phyloP scores from a whole-genome alignment of 176 grass and related monocot species.

The Dendrocalamus sinicus region DNA sequence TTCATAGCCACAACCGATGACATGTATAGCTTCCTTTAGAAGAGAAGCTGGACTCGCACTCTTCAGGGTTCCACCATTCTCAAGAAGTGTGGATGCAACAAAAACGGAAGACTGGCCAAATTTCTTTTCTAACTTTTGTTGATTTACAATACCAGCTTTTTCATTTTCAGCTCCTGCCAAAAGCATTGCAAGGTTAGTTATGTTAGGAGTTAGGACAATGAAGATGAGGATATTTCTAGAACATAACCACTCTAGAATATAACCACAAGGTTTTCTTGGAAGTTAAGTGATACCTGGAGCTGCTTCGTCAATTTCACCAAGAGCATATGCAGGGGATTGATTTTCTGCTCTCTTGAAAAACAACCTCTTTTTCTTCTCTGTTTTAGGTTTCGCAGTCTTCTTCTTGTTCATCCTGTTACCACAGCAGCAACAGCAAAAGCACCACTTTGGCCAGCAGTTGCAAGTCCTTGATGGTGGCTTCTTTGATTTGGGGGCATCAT shows the following conservation, averaged over 20 bases:
- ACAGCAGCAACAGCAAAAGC: constrained; percentile 57
- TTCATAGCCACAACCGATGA: constrained; percentile 75
- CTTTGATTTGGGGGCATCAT: constrained; percentile 86
- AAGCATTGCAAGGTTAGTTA: constrained; percentile 13
- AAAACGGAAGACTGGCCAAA: constrained; percentile 82
- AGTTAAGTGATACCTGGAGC: constrained; percentile 51
- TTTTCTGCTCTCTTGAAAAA: constrained; percentile 69
- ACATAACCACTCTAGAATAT: neutral
- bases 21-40: constrained; percentile 79
- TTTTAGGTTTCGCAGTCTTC: constrained; percentile 63
- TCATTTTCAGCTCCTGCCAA: constrained; percentile 59
- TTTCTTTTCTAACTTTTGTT: constrained; percentile 77
- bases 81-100: constrained; percentile 69
- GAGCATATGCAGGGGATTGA: constrained; percentile 66
- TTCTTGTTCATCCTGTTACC: constrained; percentile 62
- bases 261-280: constrained; percentile 5
- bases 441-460: constrained; percentile 95
- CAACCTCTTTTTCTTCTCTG: constrained; percentile 68
- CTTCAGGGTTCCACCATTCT: constrained; percentile 67
- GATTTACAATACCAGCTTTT: constrained; percentile 49
- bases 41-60: constrained; percentile 66
- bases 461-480: constrained; percentile 83
- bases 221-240: neutral
- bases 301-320: constrained; percentile 65
- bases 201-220: neutral